Conservation (phyloP, 352 stramenopile species). For the Phytopythium litorale region DNA sequence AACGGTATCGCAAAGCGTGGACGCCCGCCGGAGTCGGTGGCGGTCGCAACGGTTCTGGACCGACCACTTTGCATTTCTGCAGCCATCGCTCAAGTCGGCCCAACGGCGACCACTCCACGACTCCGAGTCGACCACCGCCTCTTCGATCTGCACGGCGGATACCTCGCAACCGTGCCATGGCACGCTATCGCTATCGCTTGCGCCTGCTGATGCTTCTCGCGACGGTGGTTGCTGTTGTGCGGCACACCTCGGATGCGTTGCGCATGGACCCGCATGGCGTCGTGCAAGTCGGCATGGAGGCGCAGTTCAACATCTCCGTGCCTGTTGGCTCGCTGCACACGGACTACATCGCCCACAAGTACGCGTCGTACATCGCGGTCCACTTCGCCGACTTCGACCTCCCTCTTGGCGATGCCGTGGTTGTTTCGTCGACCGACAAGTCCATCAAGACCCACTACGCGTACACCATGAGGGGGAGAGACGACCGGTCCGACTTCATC, state of each 20-base stretch:
- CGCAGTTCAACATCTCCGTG: constrained; percentile 24
- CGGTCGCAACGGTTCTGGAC: neutral
- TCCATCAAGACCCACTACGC: constrained; percentile 18
- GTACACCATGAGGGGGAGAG: constrained; percentile 35
- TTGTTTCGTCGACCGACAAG: constrained; percentile 32
- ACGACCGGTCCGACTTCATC: constrained; percentile 34
- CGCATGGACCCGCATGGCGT: constrained; percentile 20
- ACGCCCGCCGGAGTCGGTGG: neutral
- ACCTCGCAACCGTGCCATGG: neutral
- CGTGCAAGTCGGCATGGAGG: constrained; percentile 31
- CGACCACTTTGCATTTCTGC: constrained; percentile 1
- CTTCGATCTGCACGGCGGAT: neutral
- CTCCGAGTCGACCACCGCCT: neutral
- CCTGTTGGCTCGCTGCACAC: constrained; percentile 19
- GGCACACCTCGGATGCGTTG: neutral
- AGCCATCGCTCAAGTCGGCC: neutral
- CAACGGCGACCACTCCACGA: neutral
- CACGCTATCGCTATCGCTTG: neutral
- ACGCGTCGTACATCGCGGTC: constrained; percentile 49
- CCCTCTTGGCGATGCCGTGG: constrained; percentile 40
- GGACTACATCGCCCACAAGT: constrained; percentile 38
- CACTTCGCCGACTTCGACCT: constrained; percentile 53
- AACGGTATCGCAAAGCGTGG: neutral
- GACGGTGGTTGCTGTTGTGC: too few relatives aligned
- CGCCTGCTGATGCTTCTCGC: neutral